Evolutionary conservation across 495 filamentous ascomycete genomes (phyloP), one percentile per base, ranked within the genome.

Genomic region (Penicillium psychrofluorescens): DNA sequence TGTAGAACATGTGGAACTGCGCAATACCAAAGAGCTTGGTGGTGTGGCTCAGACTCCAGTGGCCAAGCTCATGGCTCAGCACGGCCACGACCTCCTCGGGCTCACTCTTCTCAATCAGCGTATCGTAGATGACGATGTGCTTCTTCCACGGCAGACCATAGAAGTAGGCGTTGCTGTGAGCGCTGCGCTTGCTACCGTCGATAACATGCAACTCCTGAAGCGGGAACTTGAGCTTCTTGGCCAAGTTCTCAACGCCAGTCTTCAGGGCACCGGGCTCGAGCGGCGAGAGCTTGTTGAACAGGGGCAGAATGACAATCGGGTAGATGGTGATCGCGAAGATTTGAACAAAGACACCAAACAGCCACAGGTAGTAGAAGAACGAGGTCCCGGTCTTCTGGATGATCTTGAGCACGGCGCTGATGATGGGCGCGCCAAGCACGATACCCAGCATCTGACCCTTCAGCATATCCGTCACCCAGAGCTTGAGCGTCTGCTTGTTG

Each of bases 91-190:
- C 90, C 64, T 98, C 92, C 54, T 90, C 77, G 2, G 83, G 79
- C 51, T 88, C 80, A 61, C 83, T 90, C 75, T 97, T 94, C 64
- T 96, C 91, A 41, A 98, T 90, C 50, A 98, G 66, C 9, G 92
- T 98, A 58, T 98, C 92, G 55, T 94, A 98, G 59, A 98, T 94
- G 53, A 98, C 92, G 68, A 98, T 98, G 71, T 95, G 92, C 78
- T 98, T 98, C 78, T 95, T 96, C 90, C 92, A 97, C 7, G 92
- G 92, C 43, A 98, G 76, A 41, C 92, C 92, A 50, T 92, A 95
- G 70, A 98, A 98, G 68, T 97, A 98, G 36, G 92, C 92, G 58
- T 98, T 98, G 71, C 86, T 94, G 69, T 98, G 92, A 28, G 92
- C 89, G 55, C 85, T 91, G 49, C 92, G 83, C 77, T 95, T 96